Base-by-base conservation (phyloP, 345 rosid genomes). In the Euclidium syriacum region DNA sequence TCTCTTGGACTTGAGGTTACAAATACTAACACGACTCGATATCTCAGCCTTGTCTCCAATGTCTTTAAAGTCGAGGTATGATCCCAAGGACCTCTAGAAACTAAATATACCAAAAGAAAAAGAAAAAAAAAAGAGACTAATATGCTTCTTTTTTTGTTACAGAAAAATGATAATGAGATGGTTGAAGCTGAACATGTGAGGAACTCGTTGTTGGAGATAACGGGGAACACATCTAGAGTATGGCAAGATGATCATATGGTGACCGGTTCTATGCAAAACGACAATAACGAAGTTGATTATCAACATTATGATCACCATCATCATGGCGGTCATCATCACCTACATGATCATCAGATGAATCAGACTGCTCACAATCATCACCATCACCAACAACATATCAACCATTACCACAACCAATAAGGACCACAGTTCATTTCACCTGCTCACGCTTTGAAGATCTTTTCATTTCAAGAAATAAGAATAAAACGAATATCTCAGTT, bases 31-130 rank as follows among this genome's bases (percentile, higher is more conserved):
- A 85, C 85, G 1, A 90, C 91, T 57, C 84, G 96, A 64, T 82
- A 24, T 72, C 73, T 78, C 56, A 74, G 91, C 51, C 95, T 92
- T 30, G 96, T 90, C 44, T 89, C 97, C 1, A 92, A 90, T 74
- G 85, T 94, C 62, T 83, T 94, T 75, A 81, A 78, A 56, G 99
- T 90, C 5, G 83, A 84, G 99, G 99, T 92, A 76, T 62, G 42
- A 43, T 68, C 52, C 7, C 1, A 35, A 24, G 27, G 34, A 55
- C 53, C 65, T 71, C 33, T 10, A 0, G 16, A 56, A 39, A n/a
- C n/a, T 53, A 27, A 19, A 42, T 29, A 38, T 15, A 7, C 46
- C 64, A 48, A n/a, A n/a, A n/a, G n/a, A n/a, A n/a, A n/a, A n/a
- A n/a, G n/a, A 29, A 49, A 49, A 59, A 64, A 43, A 23, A 23